phyloP scores from a whole-genome alignment of 352 stramenopile species.

The Elongisporangium undulatum region DNA sequence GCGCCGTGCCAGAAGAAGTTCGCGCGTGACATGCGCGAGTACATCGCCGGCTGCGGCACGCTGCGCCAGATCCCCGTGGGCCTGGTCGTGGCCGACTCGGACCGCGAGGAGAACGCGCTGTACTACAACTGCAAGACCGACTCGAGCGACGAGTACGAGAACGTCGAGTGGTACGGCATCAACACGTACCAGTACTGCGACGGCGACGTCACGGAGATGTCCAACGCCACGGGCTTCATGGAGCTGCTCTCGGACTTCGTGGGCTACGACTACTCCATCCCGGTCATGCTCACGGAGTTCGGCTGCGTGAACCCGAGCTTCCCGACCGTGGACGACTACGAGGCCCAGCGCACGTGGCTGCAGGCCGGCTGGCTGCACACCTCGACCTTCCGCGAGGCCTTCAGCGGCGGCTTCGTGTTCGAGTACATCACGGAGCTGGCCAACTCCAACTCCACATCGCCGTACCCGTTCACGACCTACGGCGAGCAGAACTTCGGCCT shows the following conservation, averaged over 20 bases:
- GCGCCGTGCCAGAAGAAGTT: conserved; percentile 89
- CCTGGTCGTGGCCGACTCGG: conserved; percentile 54
- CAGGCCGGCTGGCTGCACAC: conserved; percentile 55
- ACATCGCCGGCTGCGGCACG: conserved; percentile 43
- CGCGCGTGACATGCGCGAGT: conserved; percentile 75
- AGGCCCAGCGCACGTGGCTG: conserved; percentile 59
- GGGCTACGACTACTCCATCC: conserved; percentile 56
- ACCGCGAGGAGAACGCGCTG: conserved; percentile 43
- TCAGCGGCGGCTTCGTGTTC: conserved; percentile 73
- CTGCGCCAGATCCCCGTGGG: conserved; percentile 77
- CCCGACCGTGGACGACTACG: conserved; percentile 48
- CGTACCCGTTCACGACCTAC: conserved; percentile 72
- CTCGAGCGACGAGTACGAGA: conserved; percentile 46
- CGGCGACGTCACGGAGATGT: conserved; percentile 18
- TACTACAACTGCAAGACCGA: conserved; percentile 79
- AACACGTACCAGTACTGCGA: conserved; percentile 82
- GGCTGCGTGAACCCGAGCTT: conserved; percentile 65
- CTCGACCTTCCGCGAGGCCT: conserved; percentile 39
- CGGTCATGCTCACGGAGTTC: conserved; percentile 80
- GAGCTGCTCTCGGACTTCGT: conserved; percentile 48
- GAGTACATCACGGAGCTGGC: conserved; percentile 78
- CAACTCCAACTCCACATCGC: conserved; percentile 47
- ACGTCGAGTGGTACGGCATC: conserved; percentile 72
- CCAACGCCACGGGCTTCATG: conserved; percentile 39
- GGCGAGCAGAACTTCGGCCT: conserved; percentile 82